Evolutionary conservation across 2,329 filamentous ascomycete genomes (phyloP).

Genomic region (Ophiocordyceps camponoti-floridani): DNA sequence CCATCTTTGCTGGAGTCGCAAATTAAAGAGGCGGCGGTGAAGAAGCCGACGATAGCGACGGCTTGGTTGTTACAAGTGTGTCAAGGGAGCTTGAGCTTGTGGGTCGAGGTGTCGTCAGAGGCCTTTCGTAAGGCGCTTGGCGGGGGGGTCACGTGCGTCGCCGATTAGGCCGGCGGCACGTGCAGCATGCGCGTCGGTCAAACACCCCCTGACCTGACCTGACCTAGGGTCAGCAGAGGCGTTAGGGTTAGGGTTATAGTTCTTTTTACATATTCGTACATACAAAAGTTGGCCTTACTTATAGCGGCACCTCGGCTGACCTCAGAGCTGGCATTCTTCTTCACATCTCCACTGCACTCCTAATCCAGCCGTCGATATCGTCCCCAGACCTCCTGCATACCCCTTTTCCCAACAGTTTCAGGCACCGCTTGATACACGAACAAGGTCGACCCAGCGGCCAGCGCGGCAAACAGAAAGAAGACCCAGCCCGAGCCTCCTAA

Average conservation of each 20-base stretch:
- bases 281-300: no score
- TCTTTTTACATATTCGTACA: no score
- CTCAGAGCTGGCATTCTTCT: no score
- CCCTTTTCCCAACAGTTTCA: conserved; percentile 73
- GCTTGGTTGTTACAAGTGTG: neutral
- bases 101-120: neutral
- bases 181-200: no score
- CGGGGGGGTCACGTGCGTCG: neutral
- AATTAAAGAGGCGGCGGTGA: neutral
- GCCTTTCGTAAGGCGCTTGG: neutral
- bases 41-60: neutral
- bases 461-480: conserved; percentile 75
- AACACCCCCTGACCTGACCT: no score
- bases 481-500: conserved; percentile 60
- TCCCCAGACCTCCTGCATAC: conserved; percentile 84
- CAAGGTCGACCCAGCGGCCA: conserved; percentile 48
- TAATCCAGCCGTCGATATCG: conserved; percentile 36
- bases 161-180: neutral
- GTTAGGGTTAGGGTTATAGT: no score
- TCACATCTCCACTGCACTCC: neutral
- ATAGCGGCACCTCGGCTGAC: no score
- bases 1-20: conserved; percentile 22
- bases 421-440: conserved; percentile 66
- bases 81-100: neutral
- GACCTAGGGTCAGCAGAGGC: no score